phyloP scores from a whole-genome alignment of 1,284 basidiomycete genomes.

The Coniophora puteana region DNA sequence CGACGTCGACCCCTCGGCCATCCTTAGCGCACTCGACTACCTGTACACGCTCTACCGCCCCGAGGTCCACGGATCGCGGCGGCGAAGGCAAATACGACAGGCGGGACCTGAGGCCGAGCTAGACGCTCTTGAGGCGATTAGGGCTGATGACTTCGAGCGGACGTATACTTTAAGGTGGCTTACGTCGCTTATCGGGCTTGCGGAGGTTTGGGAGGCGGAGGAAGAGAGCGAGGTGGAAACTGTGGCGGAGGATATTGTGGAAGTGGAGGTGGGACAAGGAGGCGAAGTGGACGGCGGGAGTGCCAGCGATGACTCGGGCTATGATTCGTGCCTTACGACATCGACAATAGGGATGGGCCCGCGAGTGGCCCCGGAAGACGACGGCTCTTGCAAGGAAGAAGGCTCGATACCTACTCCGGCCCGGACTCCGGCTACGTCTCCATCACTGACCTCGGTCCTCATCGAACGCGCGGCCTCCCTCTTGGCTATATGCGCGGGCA shows the following conservation, averaged over 20 bases:
- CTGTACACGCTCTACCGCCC: constrained; percentile 30
- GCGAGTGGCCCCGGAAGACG: no score
- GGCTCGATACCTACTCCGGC: not conserved
- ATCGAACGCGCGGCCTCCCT: constrained; percentile 58
- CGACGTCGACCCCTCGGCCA: constrained; percentile 16
- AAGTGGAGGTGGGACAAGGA: no score
- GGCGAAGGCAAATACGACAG: constrained; percentile 1
- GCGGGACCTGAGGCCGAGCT: constrained; percentile 1
- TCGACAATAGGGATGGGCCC: no score
- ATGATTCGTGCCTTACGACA: no score
- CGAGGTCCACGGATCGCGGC: constrained; percentile 31
- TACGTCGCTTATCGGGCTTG: constrained; percentile 46
- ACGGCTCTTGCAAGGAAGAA: no score
- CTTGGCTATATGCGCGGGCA: constrained; percentile 60
- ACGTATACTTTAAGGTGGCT: constrained; percentile 70
- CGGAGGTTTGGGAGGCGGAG: constrained; percentile 16
- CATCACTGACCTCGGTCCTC: constrained; percentile 27
- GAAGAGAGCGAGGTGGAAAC: no score
- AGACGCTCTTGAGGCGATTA: constrained; percentile 21
- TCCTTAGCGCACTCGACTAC: constrained; percentile 19
- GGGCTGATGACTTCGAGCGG: constrained; percentile 63
- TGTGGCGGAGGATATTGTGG: constrained; percentile 3
- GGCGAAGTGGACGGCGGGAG: no score
- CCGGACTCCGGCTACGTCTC: no score
- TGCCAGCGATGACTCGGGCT: no score